These are phyloP conservation scores for Sphaerobolus stellatus DNA, from an alignment of 1,284 basidiomycete genomes.

Conservation along the genomic window DNA sequence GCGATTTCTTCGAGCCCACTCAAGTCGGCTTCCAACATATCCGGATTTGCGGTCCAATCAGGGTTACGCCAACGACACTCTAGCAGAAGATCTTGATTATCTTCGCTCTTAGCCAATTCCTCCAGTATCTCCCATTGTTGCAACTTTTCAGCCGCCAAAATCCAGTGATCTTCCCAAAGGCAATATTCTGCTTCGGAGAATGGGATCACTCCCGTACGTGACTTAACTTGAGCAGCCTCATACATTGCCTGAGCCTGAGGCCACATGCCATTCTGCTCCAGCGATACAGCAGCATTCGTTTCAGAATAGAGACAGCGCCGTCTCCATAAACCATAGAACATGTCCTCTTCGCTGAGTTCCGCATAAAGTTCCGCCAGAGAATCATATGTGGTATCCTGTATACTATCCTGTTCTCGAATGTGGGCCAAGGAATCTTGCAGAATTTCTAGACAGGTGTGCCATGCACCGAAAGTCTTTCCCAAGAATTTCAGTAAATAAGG, in stretches of 20 bases:
- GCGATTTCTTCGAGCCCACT: slow-evolving; percentile 79
- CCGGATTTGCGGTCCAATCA: slow-evolving; percentile 75
- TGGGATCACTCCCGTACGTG: slow-evolving; percentile 79
- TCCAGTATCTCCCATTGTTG: slow-evolving; percentile 97
- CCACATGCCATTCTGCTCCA: slow-evolving; percentile 98
- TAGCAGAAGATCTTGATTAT: slow-evolving; percentile 88
- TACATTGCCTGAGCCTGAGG: slow-evolving; percentile 88
- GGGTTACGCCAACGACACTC: slow-evolving; percentile 96
- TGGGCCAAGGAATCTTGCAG: slow-evolving; percentile 77
- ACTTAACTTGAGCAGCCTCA: slow-evolving; percentile 88
- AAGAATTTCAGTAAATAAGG: slow-evolving; percentile 97
- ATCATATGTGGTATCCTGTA: slow-evolving; percentile 86
- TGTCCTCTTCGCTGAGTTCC: slow-evolving; percentile 93
- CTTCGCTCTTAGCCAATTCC: slow-evolving; percentile 90
- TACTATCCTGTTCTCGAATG: slow-evolving; percentile 78
- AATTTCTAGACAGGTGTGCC: slow-evolving; percentile 91
- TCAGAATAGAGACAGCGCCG: slow-evolving; percentile 86
- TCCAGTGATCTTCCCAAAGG: slow-evolving; percentile 99
- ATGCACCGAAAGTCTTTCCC: slow-evolving; percentile 93
- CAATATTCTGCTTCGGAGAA: slow-evolving; percentile 97
- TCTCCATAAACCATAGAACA: slow-evolving; percentile 97
- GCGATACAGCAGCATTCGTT: slow-evolving; percentile 90
- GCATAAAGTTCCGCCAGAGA: slow-evolving; percentile 95
- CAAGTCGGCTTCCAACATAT: slow-evolving; percentile 84
- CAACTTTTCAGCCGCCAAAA: slow-evolving; percentile 91